Evolutionary conservation across 257 asterid species (phyloP).

Genomic region (Solanum chilense): DNA sequence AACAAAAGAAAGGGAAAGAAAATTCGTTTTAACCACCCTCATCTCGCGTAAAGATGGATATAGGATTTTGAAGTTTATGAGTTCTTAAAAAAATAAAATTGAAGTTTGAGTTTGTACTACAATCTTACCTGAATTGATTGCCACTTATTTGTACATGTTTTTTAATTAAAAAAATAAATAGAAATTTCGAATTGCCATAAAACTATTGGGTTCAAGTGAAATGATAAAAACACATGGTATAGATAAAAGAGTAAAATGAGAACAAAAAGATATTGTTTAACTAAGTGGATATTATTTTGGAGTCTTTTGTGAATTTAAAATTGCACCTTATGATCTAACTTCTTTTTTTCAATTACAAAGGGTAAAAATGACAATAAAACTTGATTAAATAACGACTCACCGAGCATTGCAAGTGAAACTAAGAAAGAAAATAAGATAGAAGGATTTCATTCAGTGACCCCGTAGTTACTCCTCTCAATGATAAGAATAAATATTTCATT

Average conservation of each 20-base stretch:
- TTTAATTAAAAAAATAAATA: too few species aligned
- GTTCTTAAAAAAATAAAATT: background rate
- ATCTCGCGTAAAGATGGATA: background rate
- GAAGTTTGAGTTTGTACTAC: background rate
- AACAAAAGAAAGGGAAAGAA: background rate
- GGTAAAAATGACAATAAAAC: background rate
- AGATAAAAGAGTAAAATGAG: background rate
- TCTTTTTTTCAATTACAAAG: background rate
- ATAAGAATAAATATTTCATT: background rate
- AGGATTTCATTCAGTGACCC: too few species aligned
- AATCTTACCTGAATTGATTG: background rate
- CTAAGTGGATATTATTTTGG: background rate
- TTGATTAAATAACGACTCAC: too few species aligned
- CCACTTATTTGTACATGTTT: background rate
- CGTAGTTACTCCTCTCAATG: background rate
- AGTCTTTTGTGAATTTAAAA: background rate
- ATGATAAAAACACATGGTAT: background rate
- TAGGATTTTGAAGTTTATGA: background rate
- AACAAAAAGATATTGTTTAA: too few species aligned
- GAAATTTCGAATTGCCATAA: too few species aligned
- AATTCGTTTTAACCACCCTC: background rate
- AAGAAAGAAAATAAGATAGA: too few species aligned
- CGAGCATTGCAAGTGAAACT: too few species aligned
- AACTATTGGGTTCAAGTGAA: background rate
- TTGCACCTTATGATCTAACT: background rate